Evolutionary conservation across 768 basidiomycete genomes (phyloP).

Genomic region (Sporobolomyces roseus): DNA sequence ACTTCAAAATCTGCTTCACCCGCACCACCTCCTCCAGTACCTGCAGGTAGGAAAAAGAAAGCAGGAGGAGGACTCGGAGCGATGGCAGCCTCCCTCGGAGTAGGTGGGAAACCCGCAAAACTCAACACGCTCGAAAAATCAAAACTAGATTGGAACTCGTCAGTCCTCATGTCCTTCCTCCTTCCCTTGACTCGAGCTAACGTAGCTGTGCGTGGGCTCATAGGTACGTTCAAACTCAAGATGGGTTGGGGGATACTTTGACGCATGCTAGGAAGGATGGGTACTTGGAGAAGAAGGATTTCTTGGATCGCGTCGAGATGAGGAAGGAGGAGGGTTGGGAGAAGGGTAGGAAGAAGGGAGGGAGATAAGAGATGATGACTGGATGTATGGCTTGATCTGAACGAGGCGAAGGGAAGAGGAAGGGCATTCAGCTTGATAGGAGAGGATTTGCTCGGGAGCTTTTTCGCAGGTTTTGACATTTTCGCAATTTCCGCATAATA

Average conservation of each 20-base stretch:
- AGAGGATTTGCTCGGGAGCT: no score
- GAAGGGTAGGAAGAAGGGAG: slow-evolving; percentile 58
- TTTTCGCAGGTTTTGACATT: no score
- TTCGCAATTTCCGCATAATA: no score
- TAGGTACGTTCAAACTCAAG: slow-evolving; percentile 35
- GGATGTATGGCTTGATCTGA: background rate
- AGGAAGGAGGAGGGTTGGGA: slow-evolving; percentile 66
- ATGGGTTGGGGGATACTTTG: slow-evolving; percentile 64
- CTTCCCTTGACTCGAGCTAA: no score
- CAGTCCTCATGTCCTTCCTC: slow-evolving; percentile 1
- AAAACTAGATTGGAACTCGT: slow-evolving; percentile 71
- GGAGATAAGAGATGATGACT: slow-evolving; percentile 46
- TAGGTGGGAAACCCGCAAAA: slow-evolving; percentile 61
- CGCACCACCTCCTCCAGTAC: slow-evolving; percentile 42
- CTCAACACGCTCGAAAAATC: slow-evolving; percentile 80
- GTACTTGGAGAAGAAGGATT: slow-evolving; percentile 80
- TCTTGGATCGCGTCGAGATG: slow-evolving; percentile 69
- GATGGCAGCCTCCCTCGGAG: slow-evolving; percentile 48
- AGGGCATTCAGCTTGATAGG: no score
- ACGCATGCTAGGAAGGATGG: slow-evolving; percentile 70
- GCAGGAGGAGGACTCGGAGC: slow-evolving; percentile 67
- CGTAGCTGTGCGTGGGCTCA: background rate
- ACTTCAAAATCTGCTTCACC: slow-evolving; percentile 21
- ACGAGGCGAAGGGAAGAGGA: background rate
- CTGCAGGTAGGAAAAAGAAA: slow-evolving; percentile 44